Base-by-base conservation (phyloP, 345 rosid genomes). In the Durio zibethinus region DNA sequence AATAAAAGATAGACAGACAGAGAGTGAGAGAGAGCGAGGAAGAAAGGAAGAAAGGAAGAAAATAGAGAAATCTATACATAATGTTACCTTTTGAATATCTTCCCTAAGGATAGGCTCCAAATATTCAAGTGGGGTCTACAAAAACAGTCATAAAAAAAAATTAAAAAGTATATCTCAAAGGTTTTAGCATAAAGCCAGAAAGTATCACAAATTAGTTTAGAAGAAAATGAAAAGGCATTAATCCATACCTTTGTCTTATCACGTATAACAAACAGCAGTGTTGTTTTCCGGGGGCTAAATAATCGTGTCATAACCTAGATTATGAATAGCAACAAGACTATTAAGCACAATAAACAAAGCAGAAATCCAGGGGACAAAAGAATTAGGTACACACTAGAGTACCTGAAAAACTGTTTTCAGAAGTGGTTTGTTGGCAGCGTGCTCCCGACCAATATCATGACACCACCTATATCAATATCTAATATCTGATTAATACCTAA, bases 341-440 rank as follows among this genome's bases (percentile, higher is more conserved):
- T 76, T 11, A 45, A 76, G 75, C 35, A 59, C 70, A 42, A 47
- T 59, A 74, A 74, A 47, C 63, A 62, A 15, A 65, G 53, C 42
- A 43, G 9, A 80, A 45, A 73, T 40, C 59, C 7, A 48, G 72
- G 11, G 42, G 14, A 64, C 11, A 75, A 65, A 62, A 50, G 12
- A 38, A 72, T 50, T 40, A 27, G 10, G 15, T 38, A 18, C 25
- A 57, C 15, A 9, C 15, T 33, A 14, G 40, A 43, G 43, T 77
- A 93, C 98, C 97, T 93, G 95, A 77, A 94, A 91, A 78, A 93
- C 97, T 18, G 97, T 94, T 86, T 90, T 94, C 69, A 94, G 78
- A 81, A 94, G 92, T 31, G 97, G 98, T 83, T 88, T 93, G 81
- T 93, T 92, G 77, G 98, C 88, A 80, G 97, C 98, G 65, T 91